Evolutionary conservation across 169 alveolate species (phyloP), one percentile per base, ranked within the genome.

Genomic region (Perkinsus olseni): DNA sequence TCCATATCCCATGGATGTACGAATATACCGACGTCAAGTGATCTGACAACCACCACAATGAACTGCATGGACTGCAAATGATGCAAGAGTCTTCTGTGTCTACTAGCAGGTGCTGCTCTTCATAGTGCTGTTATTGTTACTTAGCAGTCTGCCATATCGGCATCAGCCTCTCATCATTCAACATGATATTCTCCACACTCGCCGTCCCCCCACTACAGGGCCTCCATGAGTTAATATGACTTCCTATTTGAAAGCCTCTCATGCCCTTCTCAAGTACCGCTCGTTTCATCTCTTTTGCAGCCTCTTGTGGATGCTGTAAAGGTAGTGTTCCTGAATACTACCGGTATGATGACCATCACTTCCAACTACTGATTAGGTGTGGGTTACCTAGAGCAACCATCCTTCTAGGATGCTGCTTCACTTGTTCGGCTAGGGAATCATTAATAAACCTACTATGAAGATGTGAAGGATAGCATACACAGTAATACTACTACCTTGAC

Each of bases 1-100:
- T 91, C 92, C 92, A 91, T 91, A 91, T 91, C 92, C 92, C 92
- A 91, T 6, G 92, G 92, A 38, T 91, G 92, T 39, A 91, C 74
- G 6, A 91, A 40, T 38, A 91, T n/a, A 20, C 74, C 74, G 36
- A 40, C 92, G 11, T 38, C 37, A 20, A 91, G 74, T 40, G 82
- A 62, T 62, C 82, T 62, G 17, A 62, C 34, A 24, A n/a, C n/a
- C n/a, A n/a, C n/a, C n/a, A n/a, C n/a, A n/a, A n/a, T n/a, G n/a
- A n/a, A n/a, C n/a, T n/a, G n/a, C n/a, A n/a, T n/a, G n/a, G n/a
- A n/a, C n/a, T n/a, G n/a, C n/a, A n/a, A n/a, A n/a, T n/a, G n/a
- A n/a, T n/a, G n/a, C n/a, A n/a, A n/a, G n/a, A n/a, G n/a, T n/a
- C n/a, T n/a, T n/a, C n/a, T n/a, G n/a, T n/a, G n/a, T n/a, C n/a